phyloP scores from a whole-genome alignment of 306 rosid genomes.

The Glycyrrhiza uralensis region DNA sequence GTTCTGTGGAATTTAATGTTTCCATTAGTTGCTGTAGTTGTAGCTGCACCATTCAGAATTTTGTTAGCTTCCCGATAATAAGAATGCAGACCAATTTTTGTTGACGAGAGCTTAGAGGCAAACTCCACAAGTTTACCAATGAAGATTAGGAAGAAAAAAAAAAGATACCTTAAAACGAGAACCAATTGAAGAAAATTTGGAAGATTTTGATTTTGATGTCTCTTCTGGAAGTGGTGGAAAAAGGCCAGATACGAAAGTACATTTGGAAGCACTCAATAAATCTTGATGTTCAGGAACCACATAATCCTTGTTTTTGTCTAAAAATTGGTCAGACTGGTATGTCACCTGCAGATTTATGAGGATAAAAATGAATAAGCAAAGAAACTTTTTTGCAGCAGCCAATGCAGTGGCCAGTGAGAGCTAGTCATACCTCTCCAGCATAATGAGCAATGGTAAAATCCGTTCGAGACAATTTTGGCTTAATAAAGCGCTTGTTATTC shows the following conservation, averaged over 20 bases:
- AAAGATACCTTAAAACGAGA: conserved; percentile 90
- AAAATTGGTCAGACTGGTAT: conserved; percentile 90
- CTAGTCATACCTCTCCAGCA: conserved; percentile 93
- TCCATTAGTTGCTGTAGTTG: conserved; percentile 94
- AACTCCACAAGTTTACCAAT: background rate
- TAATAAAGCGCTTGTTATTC: conserved; percentile 81
- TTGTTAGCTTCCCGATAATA: conserved; percentile 41
- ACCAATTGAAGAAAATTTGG: conserved; percentile 95
- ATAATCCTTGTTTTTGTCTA: conserved; percentile 97
- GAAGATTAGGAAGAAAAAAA: conserved; percentile 6
- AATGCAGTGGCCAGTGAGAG: conserved; percentile 19
- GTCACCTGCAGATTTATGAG: conserved; percentile 58
- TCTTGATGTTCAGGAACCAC: conserved; percentile 98
- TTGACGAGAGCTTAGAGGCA: conserved; percentile 22
- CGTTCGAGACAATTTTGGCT: conserved; percentile 96
- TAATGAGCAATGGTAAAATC: conserved; percentile 85
- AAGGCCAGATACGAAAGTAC: conserved; percentile 94
- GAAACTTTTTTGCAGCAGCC: conserved; percentile 20
- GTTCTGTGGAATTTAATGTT: conserved; percentile 87
- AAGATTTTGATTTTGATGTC: conserved; percentile 88
- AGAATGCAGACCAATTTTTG: conserved; percentile 24
- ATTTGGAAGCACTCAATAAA: conserved; percentile 80
- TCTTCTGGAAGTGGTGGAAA: conserved; percentile 96
- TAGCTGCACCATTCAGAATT: conserved; percentile 63
- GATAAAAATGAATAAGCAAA: conserved; percentile 19